A percentile compares a stretch with the other conserved stretches of the same genome.
phyloP scores from a whole-genome alignment of 2,329 filamentous ascomycete species.

The Arthrobotrys musiformis region DNA sequence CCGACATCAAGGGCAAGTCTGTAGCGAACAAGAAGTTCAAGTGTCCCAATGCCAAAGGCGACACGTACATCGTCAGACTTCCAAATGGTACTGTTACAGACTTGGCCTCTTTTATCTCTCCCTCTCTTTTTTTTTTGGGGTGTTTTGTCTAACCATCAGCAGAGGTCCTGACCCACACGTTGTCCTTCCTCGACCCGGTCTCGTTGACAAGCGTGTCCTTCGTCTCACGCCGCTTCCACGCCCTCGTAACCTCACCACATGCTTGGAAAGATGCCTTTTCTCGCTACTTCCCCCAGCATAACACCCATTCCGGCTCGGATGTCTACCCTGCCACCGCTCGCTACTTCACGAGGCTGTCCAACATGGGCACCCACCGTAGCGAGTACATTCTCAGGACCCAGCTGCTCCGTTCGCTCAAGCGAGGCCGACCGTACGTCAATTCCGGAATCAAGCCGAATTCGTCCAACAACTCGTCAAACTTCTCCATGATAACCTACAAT shows the following conservation, averaged over 20 bases:
- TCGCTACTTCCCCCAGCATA: constrained; percentile 77
- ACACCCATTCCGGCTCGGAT: constrained; percentile 44
- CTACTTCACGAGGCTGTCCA: constrained; percentile 82
- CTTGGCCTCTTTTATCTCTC: neutral
- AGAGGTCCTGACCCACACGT: constrained; percentile 92
- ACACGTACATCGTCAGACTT: constrained; percentile 42
- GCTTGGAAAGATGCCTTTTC: constrained; percentile 94
- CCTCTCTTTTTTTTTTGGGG: neutral
- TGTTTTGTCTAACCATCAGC: constrained; percentile 30
- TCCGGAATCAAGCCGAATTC: constrained; percentile 26
- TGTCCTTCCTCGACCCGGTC: constrained; percentile 88
- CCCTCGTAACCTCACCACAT: constrained; percentile 87
- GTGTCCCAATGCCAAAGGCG: constrained; percentile 34
- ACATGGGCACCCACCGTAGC: constrained; percentile 90
- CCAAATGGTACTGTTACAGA: constrained; percentile 34
- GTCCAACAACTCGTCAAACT: constrained; percentile 47
- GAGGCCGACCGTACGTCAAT: constrained; percentile 34
- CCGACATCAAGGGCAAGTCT: constrained; percentile 32
- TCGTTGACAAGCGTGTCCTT: constrained; percentile 84
- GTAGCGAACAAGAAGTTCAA: constrained; percentile 33
- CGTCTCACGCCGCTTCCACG: constrained; percentile 87
- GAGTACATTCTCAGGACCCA: constrained; percentile 92
- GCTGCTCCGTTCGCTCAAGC: constrained; percentile 78
- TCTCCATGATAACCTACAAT: constrained; percentile 54
- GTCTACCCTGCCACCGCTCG: constrained; percentile 64